Evolutionary conservation across 148 eudicot species (phyloP).

Genomic region (Diospyros kaki): DNA sequence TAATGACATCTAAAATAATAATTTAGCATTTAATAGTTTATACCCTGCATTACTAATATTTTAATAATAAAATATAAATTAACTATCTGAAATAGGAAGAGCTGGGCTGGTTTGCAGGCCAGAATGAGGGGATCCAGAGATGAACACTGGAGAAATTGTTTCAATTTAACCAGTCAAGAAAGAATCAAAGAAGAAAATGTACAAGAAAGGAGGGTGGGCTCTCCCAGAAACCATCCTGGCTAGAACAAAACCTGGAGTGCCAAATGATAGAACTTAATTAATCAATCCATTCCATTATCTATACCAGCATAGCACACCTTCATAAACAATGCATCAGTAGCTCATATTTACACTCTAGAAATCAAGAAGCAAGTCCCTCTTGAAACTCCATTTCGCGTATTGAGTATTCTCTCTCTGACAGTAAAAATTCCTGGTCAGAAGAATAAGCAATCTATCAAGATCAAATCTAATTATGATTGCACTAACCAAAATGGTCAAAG

Average conservation of each 20-base stretch:
- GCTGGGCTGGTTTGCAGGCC: too few relatives aligned
- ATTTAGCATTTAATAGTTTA: too few relatives aligned
- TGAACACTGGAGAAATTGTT: too few relatives aligned
- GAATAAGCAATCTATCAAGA: background rate
- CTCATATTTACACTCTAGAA: slow-evolving; percentile 6
- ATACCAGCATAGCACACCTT: background rate
- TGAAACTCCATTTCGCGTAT: slow-evolving; percentile 63
- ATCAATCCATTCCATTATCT: background rate
- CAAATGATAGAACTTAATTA: background rate
- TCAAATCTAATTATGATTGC: background rate
- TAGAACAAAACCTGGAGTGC: background rate
- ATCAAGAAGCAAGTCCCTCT: slow-evolving; percentile 41
- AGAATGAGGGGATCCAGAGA: too few relatives aligned
- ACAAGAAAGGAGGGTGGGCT: too few relatives aligned
- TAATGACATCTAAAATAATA: too few relatives aligned
- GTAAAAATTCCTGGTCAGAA: slow-evolving; percentile 63
- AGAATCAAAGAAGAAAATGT: too few relatives aligned
- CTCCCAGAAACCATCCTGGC: too few relatives aligned
- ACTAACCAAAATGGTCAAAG: background rate
- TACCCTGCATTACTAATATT: too few relatives aligned
- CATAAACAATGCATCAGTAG: slow-evolving; percentile 6
- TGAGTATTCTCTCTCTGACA: slow-evolving; percentile 80
- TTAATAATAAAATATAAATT: too few relatives aligned
- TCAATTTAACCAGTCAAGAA: too few relatives aligned
- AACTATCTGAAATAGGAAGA: too few relatives aligned